These are phyloP conservation scores for Pistacia atlantica DNA, from an alignment of 345 rosid species.

Conservation along the genomic window DNA sequence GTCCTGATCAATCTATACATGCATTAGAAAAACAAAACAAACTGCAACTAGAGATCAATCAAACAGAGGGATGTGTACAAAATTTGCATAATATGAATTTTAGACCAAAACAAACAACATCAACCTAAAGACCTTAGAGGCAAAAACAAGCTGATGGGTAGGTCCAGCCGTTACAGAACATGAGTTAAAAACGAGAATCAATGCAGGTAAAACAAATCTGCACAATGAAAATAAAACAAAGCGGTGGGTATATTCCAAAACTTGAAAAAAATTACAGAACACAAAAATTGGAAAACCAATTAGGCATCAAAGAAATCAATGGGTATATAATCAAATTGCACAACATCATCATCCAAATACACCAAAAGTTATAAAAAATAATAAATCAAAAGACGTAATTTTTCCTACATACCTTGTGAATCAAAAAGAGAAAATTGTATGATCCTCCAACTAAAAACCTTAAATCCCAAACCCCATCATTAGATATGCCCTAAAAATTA, in stretches of 20 bases:
- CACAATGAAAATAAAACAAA: background rate
- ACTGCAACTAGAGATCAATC: background rate
- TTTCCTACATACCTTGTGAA: constrained; percentile 31
- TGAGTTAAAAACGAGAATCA: no score
- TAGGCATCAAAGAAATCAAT: background rate
- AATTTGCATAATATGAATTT: background rate
- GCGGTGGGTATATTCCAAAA: constrained; percentile 10
- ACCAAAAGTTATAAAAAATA: background rate
- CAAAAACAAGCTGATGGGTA: constrained; percentile 9
- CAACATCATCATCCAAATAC: background rate
- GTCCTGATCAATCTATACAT: background rate
- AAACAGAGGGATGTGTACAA: background rate
- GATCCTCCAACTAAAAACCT: constrained; percentile 37
- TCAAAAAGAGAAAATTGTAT: constrained; percentile 15
- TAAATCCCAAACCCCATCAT: constrained; percentile 19
- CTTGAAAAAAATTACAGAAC: background rate
- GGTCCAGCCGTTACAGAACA: background rate
- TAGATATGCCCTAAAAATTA: constrained; percentile 16
- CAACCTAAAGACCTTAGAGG: constrained; percentile 2
- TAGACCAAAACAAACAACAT: constrained; percentile 10
- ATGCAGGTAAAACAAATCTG: no score
- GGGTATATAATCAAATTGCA: background rate
- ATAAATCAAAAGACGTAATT: background rate
- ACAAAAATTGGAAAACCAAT: background rate
- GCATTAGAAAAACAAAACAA: background rate